Evolutionary conservation across 805 yeast genomes (phyloP), one percentile per base, ranked within the genome.

Genomic region (Candida anglica): DNA sequence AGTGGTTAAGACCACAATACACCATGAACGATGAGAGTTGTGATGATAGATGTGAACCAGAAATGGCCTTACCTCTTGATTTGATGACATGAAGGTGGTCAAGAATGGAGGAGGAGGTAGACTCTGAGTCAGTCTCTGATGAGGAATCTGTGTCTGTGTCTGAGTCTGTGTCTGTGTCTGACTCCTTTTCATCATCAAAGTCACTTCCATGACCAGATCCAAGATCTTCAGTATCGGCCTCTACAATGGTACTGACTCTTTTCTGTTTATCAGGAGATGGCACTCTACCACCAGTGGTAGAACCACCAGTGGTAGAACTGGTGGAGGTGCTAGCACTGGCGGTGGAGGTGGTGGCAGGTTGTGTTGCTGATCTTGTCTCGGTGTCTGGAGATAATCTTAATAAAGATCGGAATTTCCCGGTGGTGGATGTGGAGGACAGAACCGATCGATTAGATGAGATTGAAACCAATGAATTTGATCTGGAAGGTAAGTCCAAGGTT

Each of bases 21-120:
- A 56, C 63, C 58, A 61, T 60, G 15, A 62, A 47, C 4, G 56
- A 41, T 3, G 51, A 44, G 19, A 58, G 43, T 30, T 58, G 65
- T 5, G 53, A 36, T 0, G 50, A 41, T 19, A 52, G 40, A 28
- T 36, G 39, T 6, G 17, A 9, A 13, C 31, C 33, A 10, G 29
- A 28, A 15, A 21, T 16, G 5, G 29, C 33, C 19, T 42, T 35
- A 13, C 45, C 48, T 17, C 48, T 41, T 15, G 33, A 42, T 22
- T 50, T 48, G 4, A 55, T 37, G 6, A 46, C 47, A 36, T 61
- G 67, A 5, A 44, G 32, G 31, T 63, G 67, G 15, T 40, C 50
- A 6, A 18, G n/a, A 10, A 22, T 29, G 9, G 15, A 30, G 28
- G 14, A 8, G 10, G 8, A 13, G 15, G 8, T n/a, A 11, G 32